Evolutionary conservation across 2,329 filamentous ascomycete species (phyloP), one percentile per base, ranked within the genome.

Genomic region (Magnaporthiopsis incrustans): DNA sequence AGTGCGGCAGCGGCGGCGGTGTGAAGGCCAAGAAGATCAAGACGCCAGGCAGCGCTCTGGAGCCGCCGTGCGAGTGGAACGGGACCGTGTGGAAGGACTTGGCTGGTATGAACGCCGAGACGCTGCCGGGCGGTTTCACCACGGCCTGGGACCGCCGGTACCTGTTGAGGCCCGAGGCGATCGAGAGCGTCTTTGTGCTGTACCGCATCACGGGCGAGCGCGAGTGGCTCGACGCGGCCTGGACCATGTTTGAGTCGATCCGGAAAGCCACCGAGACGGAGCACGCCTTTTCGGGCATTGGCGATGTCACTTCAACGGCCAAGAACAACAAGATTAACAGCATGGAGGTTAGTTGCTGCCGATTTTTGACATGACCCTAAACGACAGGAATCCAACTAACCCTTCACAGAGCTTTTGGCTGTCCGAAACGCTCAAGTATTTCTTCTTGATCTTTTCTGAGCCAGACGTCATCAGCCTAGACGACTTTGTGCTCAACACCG

Each of bases 181-280:
- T 91, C 33, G 89, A 92, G 73, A 88, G 83, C 59, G 77, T 92
- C 61, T 88, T 92, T 72, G 88, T 92, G 73, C 89, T 92, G 85
- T 92, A 89, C 82, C 84, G 89, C 61, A 89, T 92, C 70, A 92
- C 89, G 0, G 87, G 86, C 6, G 87, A 92, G 68, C 81, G 83
- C 15, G 85, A 83, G 60, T 91, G 92, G 72, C 80, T 89, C 11
- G 81, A 91, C 66, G 89, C 87, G 86, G 89, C 89, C 22, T 92
- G 89, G 89, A 81, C 88, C 68, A 92, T 92, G 82, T 92, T 92
- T 74, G 81, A 89, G 70, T 79, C 83, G 0, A 91, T 92, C 70
- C 76, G 88, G 69, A 82, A 85, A 66, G 80, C 90, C 71, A 89
- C 86, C 12, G 64, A 66, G 63, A 70, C 69, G 14, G 11, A 58